These are phyloP conservation scores for Phytophthora gonapodyides DNA, from an alignment of 352 stramenopile genomes.

Conservation along the genomic window DNA sequence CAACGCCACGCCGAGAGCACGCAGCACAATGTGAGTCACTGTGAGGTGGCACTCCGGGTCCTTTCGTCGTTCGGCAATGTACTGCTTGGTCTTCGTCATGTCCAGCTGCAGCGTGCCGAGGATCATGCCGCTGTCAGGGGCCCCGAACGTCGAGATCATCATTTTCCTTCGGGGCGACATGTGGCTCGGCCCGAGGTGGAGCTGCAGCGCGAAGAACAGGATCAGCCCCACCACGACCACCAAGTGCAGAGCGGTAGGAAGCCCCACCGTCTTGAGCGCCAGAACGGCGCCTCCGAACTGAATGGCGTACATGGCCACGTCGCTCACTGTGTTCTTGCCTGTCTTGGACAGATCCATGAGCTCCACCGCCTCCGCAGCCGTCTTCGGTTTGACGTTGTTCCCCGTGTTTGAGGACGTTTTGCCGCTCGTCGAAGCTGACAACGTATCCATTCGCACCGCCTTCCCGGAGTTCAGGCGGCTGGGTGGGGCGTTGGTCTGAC, in stretches of 20 bases:
- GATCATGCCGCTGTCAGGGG: slow-evolving; percentile 69
- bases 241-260: slow-evolving; percentile 54
- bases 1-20: slow-evolving; percentile 56
- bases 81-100: slow-evolving; percentile 62
- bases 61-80: slow-evolving; percentile 60
- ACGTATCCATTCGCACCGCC: neutral
- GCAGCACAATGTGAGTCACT: slow-evolving; percentile 72
- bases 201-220: slow-evolving; percentile 55
- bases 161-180: slow-evolving; percentile 70
- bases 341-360: slow-evolving; percentile 35
- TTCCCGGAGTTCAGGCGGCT: slow-evolving; percentile 8
- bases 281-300: slow-evolving; percentile 60
- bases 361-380: slow-evolving; percentile 3
- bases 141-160: slow-evolving; percentile 68
- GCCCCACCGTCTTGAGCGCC: slow-evolving; percentile 47
- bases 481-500: slow-evolving; percentile 4
- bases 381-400: slow-evolving; percentile 12
- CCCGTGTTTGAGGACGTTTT: neutral
- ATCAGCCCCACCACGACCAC: slow-evolving; percentile 46
- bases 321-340: slow-evolving; percentile 39
- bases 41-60: slow-evolving; percentile 57
- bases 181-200: slow-evolving; percentile 60
- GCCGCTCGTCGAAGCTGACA: neutral
- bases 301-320: slow-evolving; percentile 49
- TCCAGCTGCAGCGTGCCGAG: slow-evolving; percentile 72